Evolutionary conservation across 208 protist species (phyloP), one percentile per base, ranked within the genome.

Genomic region (Leishmania tarentolae): DNA sequence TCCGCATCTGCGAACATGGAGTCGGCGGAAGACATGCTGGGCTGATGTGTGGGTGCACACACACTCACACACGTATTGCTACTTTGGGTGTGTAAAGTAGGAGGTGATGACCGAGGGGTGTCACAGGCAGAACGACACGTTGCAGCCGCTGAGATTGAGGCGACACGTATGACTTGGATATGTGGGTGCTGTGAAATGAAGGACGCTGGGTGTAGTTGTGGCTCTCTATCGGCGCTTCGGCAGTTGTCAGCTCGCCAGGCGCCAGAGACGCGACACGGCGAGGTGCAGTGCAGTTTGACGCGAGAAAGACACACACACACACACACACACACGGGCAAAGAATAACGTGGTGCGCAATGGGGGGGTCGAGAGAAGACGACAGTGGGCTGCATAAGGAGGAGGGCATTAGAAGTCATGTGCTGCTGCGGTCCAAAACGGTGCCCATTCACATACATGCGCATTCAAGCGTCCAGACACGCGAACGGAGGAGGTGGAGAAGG

Each of bases 1-100:
- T 98, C 90, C 42, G 93, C 94, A 56, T 94, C 86, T 9, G 75
- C 66, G 82, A 88, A 95, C 65, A 94, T 80, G 35, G 61, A 72
- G 53, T 96, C 91, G 15, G 82, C 93, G 56, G 88, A 84, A 31
- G 81, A 90, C 84, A 86, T 87, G 78, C 19, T 59, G 28, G 69
- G 52, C 70, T 84, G 28, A 68, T 81, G 31, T 11, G 65, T 68
- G 42, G 24, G 21, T 46, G 15, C 7, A 19, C 59, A 65, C 59
- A 65, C 59, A 66, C 59, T 35, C 28, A 65, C 37, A 35, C 37
- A 44, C 65, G n/a, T 56, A n/a, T 47, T 28, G 3, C 21, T 31
- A 44, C 37, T 35, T 11, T 7, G 21, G 21, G 40, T 47, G 47
- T 9, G n/a, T 56, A 75, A 46, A 75, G 35, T 53, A 21, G 37